Conservation (phyloP, 176 grass and related monocot genomes). For the Sorghum bicolor region Sorghum_bicolor_NCBIv3 NC_012872.2:2094001-2094500, state of each 20-base stretch:
- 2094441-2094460: background rate
- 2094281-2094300: no score
- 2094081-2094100: background rate
- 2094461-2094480: background rate
- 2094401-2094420: background rate
- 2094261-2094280: background rate
- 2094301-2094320: no score
- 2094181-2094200: background rate
- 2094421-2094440: background rate
- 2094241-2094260: background rate
- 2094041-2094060: background rate
- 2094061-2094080: background rate
- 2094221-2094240: constrained; percentile 1
- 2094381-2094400: background rate
- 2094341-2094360: background rate
- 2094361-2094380: background rate
- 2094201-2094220: background rate
- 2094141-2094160: background rate
- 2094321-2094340: background rate
- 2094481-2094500: background rate
- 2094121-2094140: background rate
- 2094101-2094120: background rate
- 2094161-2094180: background rate
- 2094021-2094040: background rate
- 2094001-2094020: constrained; percentile 29